Evolutionary conservation across 345 rosid species (phyloP), one percentile per base, ranked within the genome.

Genomic region (Brassica cretica): DNA sequence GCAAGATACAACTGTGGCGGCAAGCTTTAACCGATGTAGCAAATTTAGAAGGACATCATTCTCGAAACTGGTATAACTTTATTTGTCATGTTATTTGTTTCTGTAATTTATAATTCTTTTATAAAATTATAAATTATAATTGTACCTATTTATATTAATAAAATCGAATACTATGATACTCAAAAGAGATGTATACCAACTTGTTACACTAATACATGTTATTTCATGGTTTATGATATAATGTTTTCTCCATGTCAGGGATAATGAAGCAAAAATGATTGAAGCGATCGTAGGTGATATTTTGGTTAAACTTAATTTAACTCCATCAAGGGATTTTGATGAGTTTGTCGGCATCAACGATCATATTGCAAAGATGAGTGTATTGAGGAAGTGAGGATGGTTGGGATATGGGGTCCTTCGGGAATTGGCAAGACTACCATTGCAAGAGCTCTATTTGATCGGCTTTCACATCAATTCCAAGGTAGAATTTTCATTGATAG

Each of bases 361-460:
- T 24, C 82, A 68, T 79, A 60, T 79, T 0, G 65, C 51, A n/a
- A 12, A 78, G 7, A 39, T 78, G 62, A 72, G 11, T 55, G 4
- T 4, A 32, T 12, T 66, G 7, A 66, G 18, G 56, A 73, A 56
- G 82, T 51, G 30, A 72, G 8, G 29, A 66, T 68, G 39, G 53
- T 79, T 66, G 82, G 82, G 25, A 68, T 79, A 58, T 68, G 73
- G 73, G 82, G 82, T 46, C 11, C 68, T 16, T 74, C 78, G 0
- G 82, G 82, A 29, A 74, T 79, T 35, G 79, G 82, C 5, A 79
- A 79, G 60, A 74, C 71, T 24, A 35, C 35, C 8, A 68, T 79
- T 33, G 78, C 78, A 33, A 74, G 75, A 55, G 75, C 64, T n/a
- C 11, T 68, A 1, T 49, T 49, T n/a, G 58, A 33, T 27, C 18